Conservation (phyloP, 257 asterid species). For the Ligustrum vulgare region DNA sequence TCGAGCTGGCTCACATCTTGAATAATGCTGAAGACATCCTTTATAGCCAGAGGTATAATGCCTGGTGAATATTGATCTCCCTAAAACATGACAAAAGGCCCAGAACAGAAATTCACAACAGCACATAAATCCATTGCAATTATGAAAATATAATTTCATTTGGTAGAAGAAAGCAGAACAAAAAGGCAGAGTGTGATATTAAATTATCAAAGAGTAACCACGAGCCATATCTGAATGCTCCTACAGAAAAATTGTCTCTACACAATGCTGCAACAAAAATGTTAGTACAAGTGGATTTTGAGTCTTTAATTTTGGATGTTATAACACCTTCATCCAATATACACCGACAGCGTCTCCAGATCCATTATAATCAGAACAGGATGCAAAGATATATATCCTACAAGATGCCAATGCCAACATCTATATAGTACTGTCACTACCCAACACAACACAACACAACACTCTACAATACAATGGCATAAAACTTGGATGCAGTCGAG, state of each 20-base stretch:
- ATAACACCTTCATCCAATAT: neutral
- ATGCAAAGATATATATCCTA: neutral
- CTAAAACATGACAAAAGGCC: slow-evolving; percentile 41
- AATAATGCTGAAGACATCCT: slow-evolving; percentile 97
- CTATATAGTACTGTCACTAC: neutral
- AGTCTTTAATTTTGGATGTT: neutral
- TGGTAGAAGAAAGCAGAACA: slow-evolving; percentile 4
- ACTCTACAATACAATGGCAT: no score
- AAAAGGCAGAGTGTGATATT: neutral
- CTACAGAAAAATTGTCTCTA: neutral
- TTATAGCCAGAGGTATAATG: slow-evolving; percentile 91
- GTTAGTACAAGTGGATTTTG: neutral
- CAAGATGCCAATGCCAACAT: neutral
- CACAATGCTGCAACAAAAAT: neutral
- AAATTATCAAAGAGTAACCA: neutral
- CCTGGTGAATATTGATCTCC: slow-evolving; percentile 95
- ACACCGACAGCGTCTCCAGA: neutral
- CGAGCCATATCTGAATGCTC: neutral
- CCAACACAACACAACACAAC: neutral
- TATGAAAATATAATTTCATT: neutral
- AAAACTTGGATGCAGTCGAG: neutral
- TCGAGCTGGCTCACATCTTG: slow-evolving; percentile 76
- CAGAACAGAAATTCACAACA: slow-evolving; percentile 31
- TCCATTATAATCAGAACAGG: slow-evolving; percentile 16
- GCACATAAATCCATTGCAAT: slow-evolving; percentile 20